Evolutionary conservation across 768 basidiomycete genomes (phyloP).

Genomic region (Suillus weaverae): DNA sequence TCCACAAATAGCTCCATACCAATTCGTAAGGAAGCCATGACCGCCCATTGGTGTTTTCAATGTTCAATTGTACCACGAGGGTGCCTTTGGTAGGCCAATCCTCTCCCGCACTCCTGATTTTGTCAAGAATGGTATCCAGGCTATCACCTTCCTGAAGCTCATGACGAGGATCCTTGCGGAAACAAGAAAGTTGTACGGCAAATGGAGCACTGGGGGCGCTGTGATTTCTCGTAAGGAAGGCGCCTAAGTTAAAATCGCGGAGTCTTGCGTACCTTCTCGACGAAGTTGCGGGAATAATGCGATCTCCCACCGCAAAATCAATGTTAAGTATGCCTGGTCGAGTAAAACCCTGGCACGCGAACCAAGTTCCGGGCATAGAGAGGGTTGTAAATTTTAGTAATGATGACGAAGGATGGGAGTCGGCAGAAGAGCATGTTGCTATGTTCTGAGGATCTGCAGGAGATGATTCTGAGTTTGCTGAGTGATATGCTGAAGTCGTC

Average conservation of each 20-base stretch:
- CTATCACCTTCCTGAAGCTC: background rate
- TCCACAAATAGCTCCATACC: conserved; percentile 31
- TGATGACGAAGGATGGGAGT: background rate
- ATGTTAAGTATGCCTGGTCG: conserved; percentile 25
- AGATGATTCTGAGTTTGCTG: no score
- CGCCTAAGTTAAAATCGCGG: background rate
- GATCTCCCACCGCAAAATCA: conserved; percentile 20
- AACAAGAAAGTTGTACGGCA: conserved; percentile 22
- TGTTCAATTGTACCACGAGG: conserved; percentile 48
- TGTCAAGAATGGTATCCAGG: background rate
- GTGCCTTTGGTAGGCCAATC: conserved; percentile 48
- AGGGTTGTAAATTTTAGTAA: conserved; percentile 6
- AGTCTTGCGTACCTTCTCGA: background rate
- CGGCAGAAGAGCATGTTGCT: background rate
- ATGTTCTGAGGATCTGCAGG: background rate
- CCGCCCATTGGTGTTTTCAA: conserved; percentile 29
- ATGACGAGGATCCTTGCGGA: conserved; percentile 7
- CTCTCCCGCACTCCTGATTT: conserved; percentile 11
- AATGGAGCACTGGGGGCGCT: background rate
- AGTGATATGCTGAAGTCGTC: background rate
- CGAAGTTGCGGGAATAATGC: conserved; percentile 19
- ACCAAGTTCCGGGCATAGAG: conserved; percentile 27
- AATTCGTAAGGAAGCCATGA: conserved; percentile 46
- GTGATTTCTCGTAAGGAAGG: background rate
- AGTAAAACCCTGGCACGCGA: conserved; percentile 20